phyloP scores from a whole-genome alignment of 495 filamentous ascomycete genomes.

The Cladorrhinum samala region DNA sequence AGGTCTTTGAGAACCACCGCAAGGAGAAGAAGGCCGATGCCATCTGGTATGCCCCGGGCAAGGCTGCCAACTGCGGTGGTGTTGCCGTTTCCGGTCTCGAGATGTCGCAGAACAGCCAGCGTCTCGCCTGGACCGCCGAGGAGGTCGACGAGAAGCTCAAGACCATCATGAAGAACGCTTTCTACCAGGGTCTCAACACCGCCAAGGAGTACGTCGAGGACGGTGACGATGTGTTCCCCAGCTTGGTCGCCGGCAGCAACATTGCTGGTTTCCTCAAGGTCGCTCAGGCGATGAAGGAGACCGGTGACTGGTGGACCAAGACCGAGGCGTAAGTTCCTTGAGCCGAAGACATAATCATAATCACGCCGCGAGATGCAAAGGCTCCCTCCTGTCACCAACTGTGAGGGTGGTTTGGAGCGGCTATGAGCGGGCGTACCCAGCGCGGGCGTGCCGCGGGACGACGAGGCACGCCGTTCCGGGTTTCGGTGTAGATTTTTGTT shows the following conservation, averaged over 20 bases:
- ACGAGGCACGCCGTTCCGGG: background rate
- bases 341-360: background rate
- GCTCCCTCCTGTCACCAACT: background rate
- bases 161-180: slow-evolving; percentile 89
- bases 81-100: slow-evolving; percentile 96
- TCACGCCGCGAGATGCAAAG: background rate
- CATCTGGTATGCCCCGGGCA: slow-evolving; percentile 93
- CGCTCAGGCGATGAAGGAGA: slow-evolving; percentile 86
- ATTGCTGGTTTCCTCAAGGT: slow-evolving; percentile 98
- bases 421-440: background rate
- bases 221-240: slow-evolving; percentile 76
- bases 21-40: slow-evolving; percentile 59
- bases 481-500: background rate
- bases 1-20: slow-evolving; percentile 81
- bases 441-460: background rate
- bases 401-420: background rate
- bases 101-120: slow-evolving; percentile 95
- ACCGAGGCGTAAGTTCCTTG: background rate
- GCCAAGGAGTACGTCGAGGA: slow-evolving; percentile 79
- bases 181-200: slow-evolving; percentile 84
- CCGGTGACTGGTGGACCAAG: slow-evolving; percentile 86
- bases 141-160: slow-evolving; percentile 91
- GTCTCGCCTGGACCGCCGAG: slow-evolving; percentile 77
- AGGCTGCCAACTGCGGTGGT: slow-evolving; percentile 96
- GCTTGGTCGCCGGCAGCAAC: slow-evolving; percentile 86